Evolutionary conservation across 2,329 filamentous ascomycete genomes (phyloP), one percentile per base, ranked within the genome.

Genomic region (Alternaria rosae): DNA sequence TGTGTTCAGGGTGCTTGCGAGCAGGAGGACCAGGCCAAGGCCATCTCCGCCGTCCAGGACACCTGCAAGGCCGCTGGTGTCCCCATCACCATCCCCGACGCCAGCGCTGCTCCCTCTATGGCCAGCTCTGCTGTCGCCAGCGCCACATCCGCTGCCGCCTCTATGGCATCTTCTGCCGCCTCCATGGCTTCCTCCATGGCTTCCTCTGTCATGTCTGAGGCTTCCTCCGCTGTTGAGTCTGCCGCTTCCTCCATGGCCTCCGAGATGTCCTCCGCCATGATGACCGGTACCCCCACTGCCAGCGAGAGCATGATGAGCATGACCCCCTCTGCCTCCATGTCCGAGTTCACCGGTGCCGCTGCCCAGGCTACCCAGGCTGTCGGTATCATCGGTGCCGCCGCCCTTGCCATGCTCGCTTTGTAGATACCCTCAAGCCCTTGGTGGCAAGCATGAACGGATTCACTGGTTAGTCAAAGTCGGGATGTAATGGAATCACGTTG

Each of bases 1-100:
- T 85, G 84, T 61, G 82, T 85, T 26, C 55, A 83, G 71, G 70
- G 74, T 35, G 77, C 77, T 20, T 85, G 84, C 74, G 65, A 65
- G 7, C 42, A 73, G 17, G 62, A 68, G 0, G 82, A 83, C 64
- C 79, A 82, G 66, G 70, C 62, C 45, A 56, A 66, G 25, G 70
- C 73, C 64, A 72, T 77, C 61, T 41, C 61, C 8, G 73, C 70
- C 20, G 75, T 79, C 48, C 59, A 74, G 61, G 57, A 61, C 17
- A 75, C 76, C n/a, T 81, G 78, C 72, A 20, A 61, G 23, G 69
- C 71, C 11, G 73, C 71, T 43, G 79, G 78, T 57, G 69, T 69
- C 12, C 68, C 72, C 56, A 70, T 79, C 58, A 55, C 55, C 48
- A 70, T 78, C 47, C 73, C 76, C n/a, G 35, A 52, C n/a, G 41